Base-by-base conservation (phyloP, 2,329 filamentous ascomycete genomes). In the Colletotrichum sp. region DNA sequence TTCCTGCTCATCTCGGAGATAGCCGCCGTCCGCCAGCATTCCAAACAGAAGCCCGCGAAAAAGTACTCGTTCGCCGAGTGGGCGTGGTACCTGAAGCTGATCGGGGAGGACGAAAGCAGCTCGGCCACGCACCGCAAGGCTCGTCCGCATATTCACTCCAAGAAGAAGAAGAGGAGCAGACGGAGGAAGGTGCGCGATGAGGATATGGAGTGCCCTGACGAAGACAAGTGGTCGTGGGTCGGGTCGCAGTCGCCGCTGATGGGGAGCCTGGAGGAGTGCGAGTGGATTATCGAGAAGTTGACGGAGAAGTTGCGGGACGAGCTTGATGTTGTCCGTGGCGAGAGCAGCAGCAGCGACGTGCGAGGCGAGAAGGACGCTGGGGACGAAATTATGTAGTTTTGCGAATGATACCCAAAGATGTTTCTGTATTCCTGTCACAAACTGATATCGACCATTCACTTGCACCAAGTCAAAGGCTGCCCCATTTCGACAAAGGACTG, bases 21-120 rank as follows among this genome's bases (percentile, higher is more conserved):
- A 72, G 88, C 91, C 16, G 88, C 87, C 30, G 91, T 95, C 1
- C 91, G 92, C 2, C 86, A 90, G 64, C 91, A 97, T 81, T 86
- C 94, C 39, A 89, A 90, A 21, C 83, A 87, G 60, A 84, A 88
- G 6, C 89, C 90, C 3, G 87, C 89, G 1, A 92, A 92, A 71
- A 90, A 89, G 70, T 98, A 98, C 82, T 89, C 87, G 0, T 98
- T 96, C 78, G 92, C 96, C 78, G 94, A 98, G 82, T 98, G 96
- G 96, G 94, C 94, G 0, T 95, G 95, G 86, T 97, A 95, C 79
- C 93, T 96, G 9, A 90, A 91, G 26, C 88, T 98, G 36, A 94
- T 98, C n/a, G 91, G 91, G 63, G 91, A 93, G 80, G 90, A 93
- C 81, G 91, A 93, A 80, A 84, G 84, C 71, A 86, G 86, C 77